Conservation (phyloP, 2,329 filamentous ascomycete genomes). For the Alternaria alternata region DNA sequence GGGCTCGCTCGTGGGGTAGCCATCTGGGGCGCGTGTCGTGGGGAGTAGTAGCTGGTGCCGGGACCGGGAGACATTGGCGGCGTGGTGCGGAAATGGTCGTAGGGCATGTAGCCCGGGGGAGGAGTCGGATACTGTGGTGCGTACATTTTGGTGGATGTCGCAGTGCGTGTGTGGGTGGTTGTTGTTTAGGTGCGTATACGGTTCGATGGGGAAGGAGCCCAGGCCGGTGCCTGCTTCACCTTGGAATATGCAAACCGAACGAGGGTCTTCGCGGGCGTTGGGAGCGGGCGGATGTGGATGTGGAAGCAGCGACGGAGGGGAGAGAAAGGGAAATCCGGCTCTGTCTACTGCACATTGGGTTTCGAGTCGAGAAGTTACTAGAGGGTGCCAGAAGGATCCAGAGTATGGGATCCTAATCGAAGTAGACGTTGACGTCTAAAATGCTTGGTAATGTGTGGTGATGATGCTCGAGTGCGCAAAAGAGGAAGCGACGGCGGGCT, state of each 20-base stretch:
- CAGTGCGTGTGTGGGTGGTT: constrained; percentile 7
- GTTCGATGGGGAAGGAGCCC: constrained; percentile 25
- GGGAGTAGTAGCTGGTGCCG: constrained; percentile 61
- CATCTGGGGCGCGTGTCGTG: constrained; percentile 60
- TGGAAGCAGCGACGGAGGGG: constrained; percentile 43
- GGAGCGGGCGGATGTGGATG: constrained; percentile 23
- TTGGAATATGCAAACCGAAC: constrained; percentile 41
- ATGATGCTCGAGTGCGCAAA: constrained; percentile 25
- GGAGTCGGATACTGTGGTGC: constrained; percentile 45
- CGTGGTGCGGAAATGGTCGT: constrained; percentile 46
- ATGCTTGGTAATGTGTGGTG: constrained; percentile 40
- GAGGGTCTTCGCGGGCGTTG: constrained; percentile 33
- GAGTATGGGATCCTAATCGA: constrained; percentile 26
- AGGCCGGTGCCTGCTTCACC: constrained; percentile 47
- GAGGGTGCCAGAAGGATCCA: constrained; percentile 49
- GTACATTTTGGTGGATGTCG: constrained; percentile 38
- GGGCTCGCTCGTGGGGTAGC: constrained; percentile 56
- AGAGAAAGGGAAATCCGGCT: constrained; percentile 37
- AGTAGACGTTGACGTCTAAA: constrained; percentile 31
- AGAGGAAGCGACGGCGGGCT: constrained; percentile 29
- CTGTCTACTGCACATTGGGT: constrained; percentile 51
- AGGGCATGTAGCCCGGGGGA: constrained; percentile 49
- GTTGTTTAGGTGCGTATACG: constrained; percentile 12
- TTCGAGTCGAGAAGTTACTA: constrained; percentile 20
- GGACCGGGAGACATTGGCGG: constrained; percentile 58